Percentiles rank a stretch among this genome's conserved stretches.
Conservation (phyloP, 2,329 filamentous ascomycete genomes). For the Camillea tinctor region DNA sequence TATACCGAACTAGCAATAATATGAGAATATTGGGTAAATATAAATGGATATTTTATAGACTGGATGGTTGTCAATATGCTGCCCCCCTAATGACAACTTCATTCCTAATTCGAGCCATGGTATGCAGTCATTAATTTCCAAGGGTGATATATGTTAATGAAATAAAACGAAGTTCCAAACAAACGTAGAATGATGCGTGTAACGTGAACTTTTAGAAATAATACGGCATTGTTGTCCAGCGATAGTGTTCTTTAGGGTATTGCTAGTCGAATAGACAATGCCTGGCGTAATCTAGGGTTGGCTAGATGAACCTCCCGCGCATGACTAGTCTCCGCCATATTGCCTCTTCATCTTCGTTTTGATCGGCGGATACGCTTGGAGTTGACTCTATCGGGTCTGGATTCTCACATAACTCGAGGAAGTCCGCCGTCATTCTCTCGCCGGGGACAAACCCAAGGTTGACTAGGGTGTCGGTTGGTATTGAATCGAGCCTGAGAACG, state of each 20-base stretch:
- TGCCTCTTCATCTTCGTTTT: constrained; percentile 34
- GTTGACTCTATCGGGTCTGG: constrained; percentile 32
- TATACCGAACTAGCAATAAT: neutral
- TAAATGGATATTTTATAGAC: no score
- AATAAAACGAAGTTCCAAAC: neutral
- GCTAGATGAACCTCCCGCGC: constrained; percentile 32
- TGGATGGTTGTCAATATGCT: no score
- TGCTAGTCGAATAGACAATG: neutral
- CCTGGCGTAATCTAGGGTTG: neutral
- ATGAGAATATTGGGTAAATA: neutral
- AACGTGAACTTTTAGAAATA: neutral
- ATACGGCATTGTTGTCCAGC: neutral
- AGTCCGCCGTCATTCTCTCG: constrained; percentile 33
- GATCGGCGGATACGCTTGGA: constrained; percentile 22
- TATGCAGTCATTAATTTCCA: no score
- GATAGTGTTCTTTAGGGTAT: neutral
- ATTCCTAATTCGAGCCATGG: no score
- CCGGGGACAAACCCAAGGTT: constrained; percentile 35
- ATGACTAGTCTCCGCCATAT: constrained; percentile 35
- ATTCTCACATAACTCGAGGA: constrained; percentile 34
- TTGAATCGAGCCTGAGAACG: constrained; percentile 30
- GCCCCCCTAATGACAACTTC: no score
- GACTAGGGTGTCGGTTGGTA: constrained; percentile 31
- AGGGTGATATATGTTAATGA: no score
- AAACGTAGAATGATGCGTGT: neutral